Percentiles rank a stretch among this genome's conserved stretches.
Evolutionary conservation across 371 early-diverging fungal species (phyloP).

Genomic region (Mucor racemosus): DNA sequence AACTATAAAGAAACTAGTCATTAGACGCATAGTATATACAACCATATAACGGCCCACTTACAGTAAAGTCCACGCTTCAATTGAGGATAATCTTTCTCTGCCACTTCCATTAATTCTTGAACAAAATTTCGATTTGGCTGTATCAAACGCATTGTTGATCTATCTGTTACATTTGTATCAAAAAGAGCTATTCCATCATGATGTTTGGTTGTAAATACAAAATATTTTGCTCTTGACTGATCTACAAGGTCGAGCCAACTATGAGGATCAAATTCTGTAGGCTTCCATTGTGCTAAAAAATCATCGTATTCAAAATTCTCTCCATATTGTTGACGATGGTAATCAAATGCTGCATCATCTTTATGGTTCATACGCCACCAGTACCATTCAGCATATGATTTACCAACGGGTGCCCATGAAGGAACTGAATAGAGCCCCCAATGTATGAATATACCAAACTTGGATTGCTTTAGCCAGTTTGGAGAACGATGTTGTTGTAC

Average conservation of each 20-base stretch:
- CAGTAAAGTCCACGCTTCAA: conserved; percentile 46
- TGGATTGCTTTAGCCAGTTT: conserved; percentile 36
- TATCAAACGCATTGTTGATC: conserved; percentile 28
- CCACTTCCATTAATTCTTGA: conserved; percentile 25
- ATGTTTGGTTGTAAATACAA: conserved; percentile 47
- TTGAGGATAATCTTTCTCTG: conserved; percentile 34
- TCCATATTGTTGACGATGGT: conserved; percentile 34
- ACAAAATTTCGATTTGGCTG: conserved; percentile 37
- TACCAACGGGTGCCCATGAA: conserved; percentile 40
- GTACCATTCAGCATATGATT: conserved; percentile 43
- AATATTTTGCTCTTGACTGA: conserved; percentile 34
- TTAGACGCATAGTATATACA: no score
- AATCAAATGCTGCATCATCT: conserved; percentile 23
- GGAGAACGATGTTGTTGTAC: conserved; percentile 36
- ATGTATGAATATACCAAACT: conserved; percentile 47
- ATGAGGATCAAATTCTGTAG: conserved; percentile 28
- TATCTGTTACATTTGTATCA: conserved; percentile 34
- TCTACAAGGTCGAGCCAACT: conserved; percentile 36
- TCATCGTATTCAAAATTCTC: conserved; percentile 38
- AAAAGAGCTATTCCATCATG: conserved; percentile 48
- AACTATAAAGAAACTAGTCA: conserved; percentile 23
- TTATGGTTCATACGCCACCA: conserved; percentile 39
- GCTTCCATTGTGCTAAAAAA: conserved; percentile 32
- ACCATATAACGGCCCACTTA: conserved; percentile 12
- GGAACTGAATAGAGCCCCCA: conserved; percentile 47